Conservation (phyloP, 2,329 filamentous ascomycete genomes). For the Achaetomium macrosporum region DNA sequence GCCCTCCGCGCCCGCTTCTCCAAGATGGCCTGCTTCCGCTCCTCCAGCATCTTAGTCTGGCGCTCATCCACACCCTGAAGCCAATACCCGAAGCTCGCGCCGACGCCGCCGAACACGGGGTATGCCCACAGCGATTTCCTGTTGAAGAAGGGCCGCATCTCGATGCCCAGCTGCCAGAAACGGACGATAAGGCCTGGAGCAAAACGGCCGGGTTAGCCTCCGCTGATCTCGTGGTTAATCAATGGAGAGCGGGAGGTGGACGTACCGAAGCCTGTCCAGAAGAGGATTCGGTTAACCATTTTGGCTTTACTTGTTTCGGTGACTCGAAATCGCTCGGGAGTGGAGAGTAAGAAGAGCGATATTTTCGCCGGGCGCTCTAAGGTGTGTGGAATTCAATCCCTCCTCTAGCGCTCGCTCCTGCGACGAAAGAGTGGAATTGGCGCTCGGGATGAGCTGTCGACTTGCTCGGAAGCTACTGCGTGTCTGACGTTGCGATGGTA, state of each 20-base stretch:
- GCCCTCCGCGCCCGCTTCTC: slow-evolving; percentile 84
- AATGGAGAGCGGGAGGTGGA: slow-evolving; percentile 6
- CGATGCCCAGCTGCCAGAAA: slow-evolving; percentile 95
- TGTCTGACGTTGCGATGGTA: slow-evolving; percentile 13
- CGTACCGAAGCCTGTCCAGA: slow-evolving; percentile 90
- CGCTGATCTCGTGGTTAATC: neutral
- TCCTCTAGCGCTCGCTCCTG: neutral
- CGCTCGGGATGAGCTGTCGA: slow-evolving; percentile 7
- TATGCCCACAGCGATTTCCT: slow-evolving; percentile 82
- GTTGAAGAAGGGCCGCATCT: slow-evolving; percentile 94
- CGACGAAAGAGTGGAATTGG: slow-evolving; percentile 7
- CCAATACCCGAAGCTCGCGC: slow-evolving; percentile 96
- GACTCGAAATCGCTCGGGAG: neutral
- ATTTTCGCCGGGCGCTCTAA: neutral
- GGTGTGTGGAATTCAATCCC: neutral
- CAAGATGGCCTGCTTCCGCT: slow-evolving; percentile 73
- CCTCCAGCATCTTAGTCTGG: slow-evolving; percentile 69
- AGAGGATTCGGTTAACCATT: slow-evolving; percentile 63
- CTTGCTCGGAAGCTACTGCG: slow-evolving; percentile 5
- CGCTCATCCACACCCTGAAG: slow-evolving; percentile 81
- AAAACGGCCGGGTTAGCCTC: too few species aligned
- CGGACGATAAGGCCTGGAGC: slow-evolving; percentile 76
- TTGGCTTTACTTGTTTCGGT: slow-evolving; percentile 25
- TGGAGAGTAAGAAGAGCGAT: neutral
- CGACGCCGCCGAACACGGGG: slow-evolving; percentile 78